Percentiles rank a stretch among this genome's conserved stretches.
These are phyloP conservation scores for Stramenopiles sp. DNA, from an alignment of 352 stramenopile genomes.

Conservation along the genomic window DNA sequence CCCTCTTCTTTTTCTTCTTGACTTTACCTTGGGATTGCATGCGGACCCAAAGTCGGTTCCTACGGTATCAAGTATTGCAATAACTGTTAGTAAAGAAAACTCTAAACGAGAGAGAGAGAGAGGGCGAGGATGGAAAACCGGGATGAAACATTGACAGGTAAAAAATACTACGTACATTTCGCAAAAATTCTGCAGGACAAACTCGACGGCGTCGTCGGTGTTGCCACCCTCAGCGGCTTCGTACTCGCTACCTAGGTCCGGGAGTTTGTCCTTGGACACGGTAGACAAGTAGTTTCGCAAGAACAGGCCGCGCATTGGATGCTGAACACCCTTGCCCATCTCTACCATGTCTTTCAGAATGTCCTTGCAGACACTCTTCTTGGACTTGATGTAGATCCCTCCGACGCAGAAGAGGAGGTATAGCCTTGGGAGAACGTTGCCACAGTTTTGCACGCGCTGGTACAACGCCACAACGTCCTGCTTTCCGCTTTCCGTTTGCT, in stretches of 20 bases:
- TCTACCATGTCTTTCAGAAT: conserved; percentile 94
- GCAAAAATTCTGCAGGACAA: conserved; percentile 86
- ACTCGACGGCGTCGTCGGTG: conserved; percentile 72
- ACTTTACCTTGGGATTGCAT: conserved; percentile 56
- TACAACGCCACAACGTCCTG: conserved; percentile 27
- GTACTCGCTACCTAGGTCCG: conserved; percentile 45
- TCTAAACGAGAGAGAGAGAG: no score
- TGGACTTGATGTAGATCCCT: conserved; percentile 69
- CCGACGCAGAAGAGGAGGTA: conserved; percentile 92
- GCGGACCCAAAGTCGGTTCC: conserved; percentile 97
- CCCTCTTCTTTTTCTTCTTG: conserved; percentile 52
- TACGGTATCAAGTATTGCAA: no score
- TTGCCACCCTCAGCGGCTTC: conserved; percentile 40
- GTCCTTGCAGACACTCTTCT: conserved; percentile 45
- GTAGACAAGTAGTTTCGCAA: conserved; percentile 85
- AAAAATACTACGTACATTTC: no score
- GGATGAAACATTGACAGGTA: no score
- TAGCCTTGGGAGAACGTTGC: conserved; percentile 80
- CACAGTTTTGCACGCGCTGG: conserved; percentile 60
- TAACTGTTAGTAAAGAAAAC: no score
- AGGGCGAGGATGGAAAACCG: no score
- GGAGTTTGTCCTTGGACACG: conserved; percentile 80
- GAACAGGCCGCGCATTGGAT: conserved; percentile 91
- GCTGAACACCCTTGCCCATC: conserved; percentile 95
- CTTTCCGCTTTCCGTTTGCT: conserved; percentile 46